Evolutionary conservation across 176 grass and related monocot species (phyloP), one percentile per base, ranked within the genome.

Genomic region (Ensete ventricosum): DNA sequence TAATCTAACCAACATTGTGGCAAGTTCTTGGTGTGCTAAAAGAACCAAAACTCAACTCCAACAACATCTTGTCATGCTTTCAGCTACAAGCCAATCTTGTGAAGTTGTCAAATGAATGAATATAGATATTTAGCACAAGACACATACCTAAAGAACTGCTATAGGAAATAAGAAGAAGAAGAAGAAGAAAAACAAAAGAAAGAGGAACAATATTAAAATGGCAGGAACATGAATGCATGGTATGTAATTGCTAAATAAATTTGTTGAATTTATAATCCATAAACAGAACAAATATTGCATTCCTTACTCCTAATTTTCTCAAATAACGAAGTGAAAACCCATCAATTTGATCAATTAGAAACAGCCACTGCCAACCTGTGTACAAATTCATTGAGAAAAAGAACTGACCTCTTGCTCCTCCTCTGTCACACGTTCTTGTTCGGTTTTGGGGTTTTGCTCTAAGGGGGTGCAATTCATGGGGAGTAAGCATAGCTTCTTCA

Each of bases 401-500:
- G 48, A 76, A 58, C 58, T 76, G 27, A 52, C 74, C 74, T 52
- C 74, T 76, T 76, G 20, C 58, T 52, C 74, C 1, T 8, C 74
- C 21, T 10, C 52, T 2, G 3, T 26, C 68, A 21, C 11, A 52
- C 2, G 48, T 52, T 76, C 29, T 24, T 52, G n/a, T 27, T 76
- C 43, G 29, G 12, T 23, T 1, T 64, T 11, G 6, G n/a, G 10
- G 21, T 17, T 76, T 13, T 52, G 55, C 23, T 63, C 53, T 9
- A 63, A 51, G 12, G 74, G 74, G 27, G 57, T 63, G 34, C 74
- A 76, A 23, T 64, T 64, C 9, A 19, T n/a, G n/a, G 74, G 12
- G 20, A 22, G 58, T 10, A 76, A 76, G 59, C 74, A 3, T 20
- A 43, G 9, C n/a, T 13, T 64, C 57, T 58, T 52, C 43, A 50